Evolutionary conservation across 441 rosid genomes (phyloP), one percentile per base, ranked within the genome.

Genomic region (Viola pubescens): DNA sequence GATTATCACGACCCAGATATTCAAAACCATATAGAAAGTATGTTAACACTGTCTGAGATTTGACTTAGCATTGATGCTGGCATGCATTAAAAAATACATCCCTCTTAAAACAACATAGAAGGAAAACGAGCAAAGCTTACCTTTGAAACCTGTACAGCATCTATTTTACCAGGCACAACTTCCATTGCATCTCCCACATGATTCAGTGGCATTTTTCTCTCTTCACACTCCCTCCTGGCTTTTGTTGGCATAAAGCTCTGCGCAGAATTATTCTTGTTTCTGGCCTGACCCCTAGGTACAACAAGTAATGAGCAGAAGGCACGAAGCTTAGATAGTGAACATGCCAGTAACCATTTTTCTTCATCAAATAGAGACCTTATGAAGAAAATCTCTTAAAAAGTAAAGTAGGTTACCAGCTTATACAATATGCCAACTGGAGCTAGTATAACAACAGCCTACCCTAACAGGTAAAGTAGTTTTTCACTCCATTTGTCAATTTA

Each of bases 281-380:
- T 67, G 59, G 73, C 64, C 48, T 71, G 71, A 50, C 63, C 69
- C 76, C 85, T 79, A 75, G 50, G 58, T 44, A 56, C 54, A 52
- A 58, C 62, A 52, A 77, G 68, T 57, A 48, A 10, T 14, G 12
- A 43, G 63, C 34, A 26, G 34, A 26, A 26, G 34, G 34, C 34
- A 26, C 34, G 3, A 2, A 26, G 34, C 34, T 26, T 26, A 26
- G 34, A 26, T 26, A 26, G 34, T 26, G 34, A 26, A 26, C 34
- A 26, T 26, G 34, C 34, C 2, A 26, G 34, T 26, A 26, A 2
- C 34, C 34, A 26, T 2, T 26, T 26, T 26, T 26, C 34, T 26
- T 26, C 34, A 26, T 26, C 34, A 26, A 26, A 26, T 26, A 26
- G 34, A 26, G 34, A 26, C 2, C 34, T 26, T 26, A 1, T 26